Conservation (phyloP, 2,329 filamentous ascomycete genomes). For the Neofusicoccum kwambonambiense region DNA sequence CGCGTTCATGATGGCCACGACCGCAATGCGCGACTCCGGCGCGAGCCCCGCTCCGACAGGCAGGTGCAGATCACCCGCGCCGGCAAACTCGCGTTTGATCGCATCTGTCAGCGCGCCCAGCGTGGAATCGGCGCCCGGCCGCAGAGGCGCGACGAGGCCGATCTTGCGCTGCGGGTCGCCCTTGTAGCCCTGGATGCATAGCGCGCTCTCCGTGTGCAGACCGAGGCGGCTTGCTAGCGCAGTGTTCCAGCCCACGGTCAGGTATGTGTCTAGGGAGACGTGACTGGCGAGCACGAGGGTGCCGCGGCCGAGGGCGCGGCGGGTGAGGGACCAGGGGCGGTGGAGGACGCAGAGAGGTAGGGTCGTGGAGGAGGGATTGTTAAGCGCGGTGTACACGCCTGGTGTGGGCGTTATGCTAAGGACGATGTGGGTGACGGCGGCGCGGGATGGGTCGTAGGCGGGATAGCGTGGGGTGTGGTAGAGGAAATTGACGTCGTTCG, state of each 20-base stretch:
- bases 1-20: conserved; percentile 41
- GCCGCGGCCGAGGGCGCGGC: conserved; percentile 27
- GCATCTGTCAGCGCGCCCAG: conserved; percentile 20
- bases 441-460: conserved; percentile 25
- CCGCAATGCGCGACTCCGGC: conserved; percentile 17
- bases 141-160: conserved; percentile 34
- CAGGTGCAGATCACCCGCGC: conserved; percentile 21
- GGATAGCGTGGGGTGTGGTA: conserved; percentile 30
- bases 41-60: conserved; percentile 1
- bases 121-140: background rate
- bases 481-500: conserved; percentile 34
- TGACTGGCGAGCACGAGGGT: conserved; percentile 37
- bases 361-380: conserved; percentile 18
- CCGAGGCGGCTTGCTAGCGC: conserved; percentile 33
- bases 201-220: conserved; percentile 27
- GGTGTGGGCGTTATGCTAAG: conserved; percentile 33
- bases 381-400: conserved; percentile 31
- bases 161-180: conserved; percentile 37
- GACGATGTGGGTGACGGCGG: conserved; percentile 31
- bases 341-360: conserved; percentile 32
- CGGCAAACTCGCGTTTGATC: conserved; percentile 29
- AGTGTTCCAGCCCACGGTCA: conserved; percentile 41
- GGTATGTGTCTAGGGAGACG: conserved; percentile 37
- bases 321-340: conserved; percentile 32
- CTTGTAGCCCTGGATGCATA: conserved; percentile 41